Conservation (phyloP, 176 grass and related monocot genomes). For the Oryza meyeriana region DNA sequence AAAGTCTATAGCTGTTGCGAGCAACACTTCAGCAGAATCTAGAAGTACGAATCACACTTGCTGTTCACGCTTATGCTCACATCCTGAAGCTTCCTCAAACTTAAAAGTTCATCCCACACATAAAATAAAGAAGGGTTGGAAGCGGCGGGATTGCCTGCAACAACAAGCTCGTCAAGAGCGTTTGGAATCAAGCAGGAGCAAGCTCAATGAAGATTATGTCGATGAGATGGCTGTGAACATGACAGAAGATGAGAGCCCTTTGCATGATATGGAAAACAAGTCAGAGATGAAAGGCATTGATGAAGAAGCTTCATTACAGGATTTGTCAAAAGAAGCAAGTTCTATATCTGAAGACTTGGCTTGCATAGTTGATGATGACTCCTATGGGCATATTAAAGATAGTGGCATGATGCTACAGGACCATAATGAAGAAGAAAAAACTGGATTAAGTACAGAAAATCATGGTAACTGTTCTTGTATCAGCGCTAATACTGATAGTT, state of each 20-base stretch:
- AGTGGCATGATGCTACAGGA: conserved; percentile 60
- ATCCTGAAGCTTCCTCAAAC: conserved; percentile 39
- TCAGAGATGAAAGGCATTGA: conserved; percentile 32
- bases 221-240: conserved; percentile 88
- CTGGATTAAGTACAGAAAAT: conserved; percentile 34
- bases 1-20: conserved; percentile 27
- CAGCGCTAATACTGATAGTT: conserved; percentile 36
- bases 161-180: conserved; percentile 86
- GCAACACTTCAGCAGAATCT: conserved; percentile 24
- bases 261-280: conserved; percentile 49
- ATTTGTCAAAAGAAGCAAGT: conserved; percentile 48
- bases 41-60: conserved; percentile 19
- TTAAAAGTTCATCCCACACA: conserved; percentile 58
- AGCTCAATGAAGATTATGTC: conserved; percentile 47
- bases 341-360: conserved; percentile 46
- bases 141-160: conserved; percentile 59
- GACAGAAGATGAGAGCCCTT: conserved; percentile 58
- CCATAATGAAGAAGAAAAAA: conserved; percentile 24
- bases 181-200: conserved; percentile 76
- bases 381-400: conserved; percentile 45
- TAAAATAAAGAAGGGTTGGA: conserved; percentile 80
- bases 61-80: conserved; percentile 13
- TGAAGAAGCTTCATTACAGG: conserved; percentile 37
- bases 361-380: conserved; percentile 47
- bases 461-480: conserved; percentile 43